A percentile compares a stretch with the other conserved stretches of the same genome.
These are phyloP conservation scores for Amphirosellinia nigrospora DNA, from an alignment of 495 filamentous ascomycete species.

Conservation along the genomic window DNA sequence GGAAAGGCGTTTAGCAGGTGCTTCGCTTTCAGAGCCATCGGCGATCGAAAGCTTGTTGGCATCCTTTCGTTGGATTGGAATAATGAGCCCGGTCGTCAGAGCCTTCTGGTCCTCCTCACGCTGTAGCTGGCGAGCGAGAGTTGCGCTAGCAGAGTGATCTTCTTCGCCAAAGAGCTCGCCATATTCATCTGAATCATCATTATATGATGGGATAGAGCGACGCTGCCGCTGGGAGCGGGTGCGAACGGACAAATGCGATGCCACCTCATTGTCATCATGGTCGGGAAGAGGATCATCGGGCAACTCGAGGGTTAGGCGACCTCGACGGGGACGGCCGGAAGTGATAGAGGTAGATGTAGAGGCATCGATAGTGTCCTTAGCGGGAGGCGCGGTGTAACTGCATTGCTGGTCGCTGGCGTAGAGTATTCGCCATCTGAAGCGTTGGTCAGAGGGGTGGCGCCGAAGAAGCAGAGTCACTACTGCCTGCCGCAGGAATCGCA, in stretches of 20 bases:
- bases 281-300: slow-evolving; percentile 4
- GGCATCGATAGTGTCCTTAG: background rate
- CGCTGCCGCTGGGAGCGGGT: slow-evolving; percentile 21
- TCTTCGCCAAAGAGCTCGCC: slow-evolving; percentile 39
- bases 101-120: slow-evolving; percentile 40
- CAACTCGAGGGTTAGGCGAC: slow-evolving; percentile 28
- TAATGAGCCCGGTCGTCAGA: background rate
- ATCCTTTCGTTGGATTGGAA: background rate
- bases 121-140: slow-evolving; percentile 46
- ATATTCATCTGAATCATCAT: slow-evolving; percentile 40
- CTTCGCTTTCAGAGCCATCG: background rate
- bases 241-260: slow-evolving; percentile 12
- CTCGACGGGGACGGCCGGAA: slow-evolving; percentile 12
- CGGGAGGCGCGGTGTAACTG: slow-evolving; percentile 60
- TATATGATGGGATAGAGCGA: background rate
- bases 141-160: slow-evolving; percentile 39
- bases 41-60: background rate
- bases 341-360: background rate
- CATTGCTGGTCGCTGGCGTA: slow-evolving; percentile 79
- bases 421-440: slow-evolving; percentile 66
- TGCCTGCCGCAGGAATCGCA: background rate
- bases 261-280: slow-evolving; percentile 18
- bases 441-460: slow-evolving; percentile 45
- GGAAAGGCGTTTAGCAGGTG: background rate
- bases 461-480: slow-evolving; percentile 41